Evolutionary conservation across 768 basidiomycete species (phyloP).

Genomic region (Pleurotus djamor): DNA sequence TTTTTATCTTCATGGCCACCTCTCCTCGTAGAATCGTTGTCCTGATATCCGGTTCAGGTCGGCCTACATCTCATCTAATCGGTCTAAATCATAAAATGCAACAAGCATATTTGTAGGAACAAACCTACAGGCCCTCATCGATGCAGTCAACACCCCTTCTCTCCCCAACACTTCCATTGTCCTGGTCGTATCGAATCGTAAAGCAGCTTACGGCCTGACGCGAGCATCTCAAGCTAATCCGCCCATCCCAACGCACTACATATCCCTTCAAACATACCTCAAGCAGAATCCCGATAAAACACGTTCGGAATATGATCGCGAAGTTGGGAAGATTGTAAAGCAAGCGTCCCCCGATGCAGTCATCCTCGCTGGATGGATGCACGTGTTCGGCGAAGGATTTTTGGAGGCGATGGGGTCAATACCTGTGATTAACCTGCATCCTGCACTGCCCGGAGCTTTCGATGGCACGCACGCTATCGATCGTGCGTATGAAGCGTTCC

Average conservation of each 20-base stretch:
- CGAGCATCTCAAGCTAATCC: conserved; percentile 73
- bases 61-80: conserved; percentile 11
- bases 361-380: conserved; percentile 99
- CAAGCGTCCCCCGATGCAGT: conserved; percentile 77
- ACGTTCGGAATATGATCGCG: conserved; percentile 81
- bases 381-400: conserved; percentile 53
- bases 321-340: conserved; percentile 66
- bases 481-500: conserved; percentile 86
- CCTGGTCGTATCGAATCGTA: conserved; percentile 89
- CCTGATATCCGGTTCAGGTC: conserved; percentile 57
- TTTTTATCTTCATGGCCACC: too few species aligned
- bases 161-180: conserved; percentile 71
- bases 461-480: conserved; percentile 93
- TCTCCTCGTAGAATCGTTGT: conserved; percentile 33
- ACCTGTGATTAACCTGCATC: conserved; percentile 95
- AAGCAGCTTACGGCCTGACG: conserved; percentile 84
- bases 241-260: conserved; percentile 78
- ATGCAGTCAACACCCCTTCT: conserved; percentile 75
- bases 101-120: conserved; percentile 53
- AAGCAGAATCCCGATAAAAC: conserved; percentile 67
- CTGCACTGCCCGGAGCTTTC: conserved; percentile 94
- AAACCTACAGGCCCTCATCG: conserved; percentile 95
- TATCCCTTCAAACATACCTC: conserved; percentile 83
- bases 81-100: too few species aligned
- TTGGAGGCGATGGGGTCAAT: conserved; percentile 30